These are phyloP conservation scores for Penicillium polonicum DNA, from an alignment of 2,329 filamentous ascomycete genomes.

Conservation along the genomic window DNA sequence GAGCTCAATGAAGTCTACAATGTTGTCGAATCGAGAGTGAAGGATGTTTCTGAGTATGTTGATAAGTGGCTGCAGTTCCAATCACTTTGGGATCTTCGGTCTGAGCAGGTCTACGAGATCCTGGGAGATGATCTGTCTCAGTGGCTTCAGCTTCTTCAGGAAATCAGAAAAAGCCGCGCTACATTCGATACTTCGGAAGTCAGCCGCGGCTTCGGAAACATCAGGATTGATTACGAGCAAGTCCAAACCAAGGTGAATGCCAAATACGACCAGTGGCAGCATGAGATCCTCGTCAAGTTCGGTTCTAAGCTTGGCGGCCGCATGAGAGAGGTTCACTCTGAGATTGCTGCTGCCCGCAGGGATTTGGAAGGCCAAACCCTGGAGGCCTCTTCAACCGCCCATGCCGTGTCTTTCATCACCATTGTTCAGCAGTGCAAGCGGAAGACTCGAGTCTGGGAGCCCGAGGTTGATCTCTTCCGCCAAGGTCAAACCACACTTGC, in stretches of 20 bases:
- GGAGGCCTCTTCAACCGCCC: slow-evolving; percentile 90
- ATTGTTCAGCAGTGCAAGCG: slow-evolving; percentile 95
- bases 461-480: slow-evolving; percentile 92
- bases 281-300: slow-evolving; percentile 93
- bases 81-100: slow-evolving; percentile 95
- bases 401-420: slow-evolving; percentile 97
- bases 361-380: slow-evolving; percentile 90
- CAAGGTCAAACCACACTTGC: slow-evolving; percentile 91
- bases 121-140: slow-evolving; percentile 86
- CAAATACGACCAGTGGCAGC: slow-evolving; percentile 99
- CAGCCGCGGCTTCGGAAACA: slow-evolving; percentile 86
- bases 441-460: slow-evolving; percentile 90
- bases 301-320: slow-evolving; percentile 81
- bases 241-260: slow-evolving; percentile 98
- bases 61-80: slow-evolving; percentile 99
- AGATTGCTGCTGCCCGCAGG: slow-evolving; percentile 84
- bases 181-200: slow-evolving; percentile 98
- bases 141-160: slow-evolving; percentile 94
- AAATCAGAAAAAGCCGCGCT: slow-evolving; percentile 89
- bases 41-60: slow-evolving; percentile 78
- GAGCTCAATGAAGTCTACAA: slow-evolving; percentile 77
- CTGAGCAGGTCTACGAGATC: slow-evolving; percentile 89
- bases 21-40: slow-evolving; percentile 78
- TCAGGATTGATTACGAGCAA: slow-evolving; percentile 96
- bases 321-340: slow-evolving; percentile 88